Percentiles rank a stretch among this genome's conserved stretches.
phyloP scores from a whole-genome alignment of 2,329 filamentous ascomycete genomes.

The Neophaeococcomyces mojaviensis region DNA sequence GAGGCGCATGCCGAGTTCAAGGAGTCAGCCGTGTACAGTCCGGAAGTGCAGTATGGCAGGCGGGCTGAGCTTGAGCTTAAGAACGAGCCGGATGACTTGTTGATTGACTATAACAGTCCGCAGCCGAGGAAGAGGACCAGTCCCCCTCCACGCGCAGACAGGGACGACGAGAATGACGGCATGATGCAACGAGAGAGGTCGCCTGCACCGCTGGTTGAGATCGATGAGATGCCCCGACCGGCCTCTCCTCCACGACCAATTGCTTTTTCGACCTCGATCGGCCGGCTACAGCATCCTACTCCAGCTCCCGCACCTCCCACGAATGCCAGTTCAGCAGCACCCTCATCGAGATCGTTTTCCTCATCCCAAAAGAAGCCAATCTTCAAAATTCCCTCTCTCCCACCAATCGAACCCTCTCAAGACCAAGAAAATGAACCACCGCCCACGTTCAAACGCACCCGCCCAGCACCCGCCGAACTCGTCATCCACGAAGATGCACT shows the following conservation, averaged over 20 bases:
- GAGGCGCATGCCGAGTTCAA: constrained; percentile 32
- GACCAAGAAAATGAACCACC: constrained; percentile 83
- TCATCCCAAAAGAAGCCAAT: constrained; percentile 43
- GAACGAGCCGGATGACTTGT: constrained; percentile 21
- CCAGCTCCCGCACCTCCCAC: constrained; percentile 17
- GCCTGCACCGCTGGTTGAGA: background rate
- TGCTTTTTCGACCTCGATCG: constrained; percentile 9
- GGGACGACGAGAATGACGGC: background rate
- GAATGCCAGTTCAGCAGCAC: constrained; percentile 35
- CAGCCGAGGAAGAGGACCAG: constrained; percentile 17
- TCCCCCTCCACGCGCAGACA: background rate
- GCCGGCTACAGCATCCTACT: constrained; percentile 26
- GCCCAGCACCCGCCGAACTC: constrained; percentile 48
- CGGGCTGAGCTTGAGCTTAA: constrained; percentile 25
- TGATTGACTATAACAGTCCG: constrained; percentile 17
- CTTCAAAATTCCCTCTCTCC: constrained; percentile 51
- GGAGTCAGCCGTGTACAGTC: constrained; percentile 13
- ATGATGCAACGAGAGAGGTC: background rate
- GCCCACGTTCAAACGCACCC: constrained; percentile 58
- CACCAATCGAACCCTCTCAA: constrained; percentile 53
- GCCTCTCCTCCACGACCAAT: constrained; percentile 6
- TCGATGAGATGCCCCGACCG: background rate
- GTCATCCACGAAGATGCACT: constrained; percentile 49
- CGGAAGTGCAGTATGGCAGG: constrained; percentile 25
- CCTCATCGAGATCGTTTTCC: constrained; percentile 33